These are phyloP conservation scores for Boletus mariae DNA, from an alignment of 1,284 basidiomycete genomes.

Conservation along the genomic window DNA sequence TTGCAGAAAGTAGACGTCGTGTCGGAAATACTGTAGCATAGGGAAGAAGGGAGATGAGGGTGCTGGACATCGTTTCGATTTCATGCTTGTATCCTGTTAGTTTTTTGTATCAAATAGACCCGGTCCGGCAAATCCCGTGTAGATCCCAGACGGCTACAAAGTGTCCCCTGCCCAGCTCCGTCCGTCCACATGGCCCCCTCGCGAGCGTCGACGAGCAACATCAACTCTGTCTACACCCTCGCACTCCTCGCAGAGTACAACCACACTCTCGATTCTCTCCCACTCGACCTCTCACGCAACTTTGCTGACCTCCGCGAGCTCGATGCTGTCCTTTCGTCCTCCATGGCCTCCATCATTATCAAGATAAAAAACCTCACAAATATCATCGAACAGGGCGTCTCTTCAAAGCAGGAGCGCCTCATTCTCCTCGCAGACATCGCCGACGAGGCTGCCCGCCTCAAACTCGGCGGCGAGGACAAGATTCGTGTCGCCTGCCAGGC, in stretches of 20 bases:
- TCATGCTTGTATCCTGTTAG: slow-evolving; percentile 18
- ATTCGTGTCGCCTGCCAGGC: slow-evolving; percentile 95
- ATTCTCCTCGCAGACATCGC: slow-evolving; percentile 89
- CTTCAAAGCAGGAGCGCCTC: slow-evolving; percentile 77
- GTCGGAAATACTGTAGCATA: slow-evolving; percentile 27
- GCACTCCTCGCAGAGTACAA: slow-evolving; percentile 77
- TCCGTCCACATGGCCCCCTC: slow-evolving; percentile 28
- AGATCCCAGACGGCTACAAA: neutral
- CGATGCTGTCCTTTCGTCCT: slow-evolving; percentile 92
- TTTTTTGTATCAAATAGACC: neutral
- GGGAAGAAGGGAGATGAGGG: neutral
- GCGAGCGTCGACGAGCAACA: slow-evolving; percentile 30
- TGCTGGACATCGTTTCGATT: neutral
- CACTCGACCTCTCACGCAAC: slow-evolving; percentile 89
- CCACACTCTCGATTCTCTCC: slow-evolving; percentile 91
- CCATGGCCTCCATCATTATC: slow-evolving; percentile 72
- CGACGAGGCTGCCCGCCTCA: slow-evolving; percentile 88
- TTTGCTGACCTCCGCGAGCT: slow-evolving; percentile 96
- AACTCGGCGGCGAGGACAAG: slow-evolving; percentile 97
- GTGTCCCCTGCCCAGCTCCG: neutral
- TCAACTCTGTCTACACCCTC: slow-evolving; percentile 55
- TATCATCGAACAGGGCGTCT: slow-evolving; percentile 70
- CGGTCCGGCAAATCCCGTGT: slow-evolving; percentile 32
- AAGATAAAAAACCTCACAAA: slow-evolving; percentile 74
- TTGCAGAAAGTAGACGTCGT: slow-evolving; percentile 22